Evolutionary conservation across 116 monocot genomes (phyloP), one percentile per base, ranked within the genome.

Genomic region (Cymodocea nodosa): DNA sequence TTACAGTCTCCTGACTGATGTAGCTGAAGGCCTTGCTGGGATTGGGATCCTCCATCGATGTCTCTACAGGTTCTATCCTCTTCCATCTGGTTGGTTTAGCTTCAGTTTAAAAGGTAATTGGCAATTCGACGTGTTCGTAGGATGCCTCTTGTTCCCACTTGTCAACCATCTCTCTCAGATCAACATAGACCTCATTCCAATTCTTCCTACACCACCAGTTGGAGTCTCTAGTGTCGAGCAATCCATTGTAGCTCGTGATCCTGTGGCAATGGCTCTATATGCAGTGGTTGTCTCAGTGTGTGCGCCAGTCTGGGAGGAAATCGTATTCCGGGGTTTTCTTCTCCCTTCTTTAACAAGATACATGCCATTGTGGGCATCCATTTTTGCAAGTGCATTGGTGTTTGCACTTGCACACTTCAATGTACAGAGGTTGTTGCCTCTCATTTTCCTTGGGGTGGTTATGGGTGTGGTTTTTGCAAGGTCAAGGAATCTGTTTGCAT

Each of bases 351-450:
- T 97, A 24, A 97, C 97, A 5, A 74, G 78, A 59, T 91, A 97
- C 73, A 97, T 97, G 97, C 76, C 90, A 4, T 65, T 97, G 14
- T 72, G 77, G 69, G 71, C 64, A 18, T 81, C 97, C 1, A 78
- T 97, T 68, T 10, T 91, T 59, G 81, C 79, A 11, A 91, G 91
- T 56, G 85, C 91, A n/a, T 30, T 82, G 67, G 87, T 82, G 52
- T 97, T 97, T 71, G 91, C 97, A 17, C 65, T 91, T 19, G 91
- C 88, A 0, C 97, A 97, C 72, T 97, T 97, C 52, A 97, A 97
- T 69, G 79, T 68, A 9, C 97, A 97, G 55, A 83, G 97, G 56
- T 19, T 91, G 40, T 66, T 97, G 22, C 97, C 97, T 7, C 77
- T 97, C 54, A 60, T 97, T 39, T 89, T 91, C 49, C 91, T 97